phyloP scores from a whole-genome alignment of 2,329 filamentous ascomycete species.

The Sporothrix protearum region DNA sequence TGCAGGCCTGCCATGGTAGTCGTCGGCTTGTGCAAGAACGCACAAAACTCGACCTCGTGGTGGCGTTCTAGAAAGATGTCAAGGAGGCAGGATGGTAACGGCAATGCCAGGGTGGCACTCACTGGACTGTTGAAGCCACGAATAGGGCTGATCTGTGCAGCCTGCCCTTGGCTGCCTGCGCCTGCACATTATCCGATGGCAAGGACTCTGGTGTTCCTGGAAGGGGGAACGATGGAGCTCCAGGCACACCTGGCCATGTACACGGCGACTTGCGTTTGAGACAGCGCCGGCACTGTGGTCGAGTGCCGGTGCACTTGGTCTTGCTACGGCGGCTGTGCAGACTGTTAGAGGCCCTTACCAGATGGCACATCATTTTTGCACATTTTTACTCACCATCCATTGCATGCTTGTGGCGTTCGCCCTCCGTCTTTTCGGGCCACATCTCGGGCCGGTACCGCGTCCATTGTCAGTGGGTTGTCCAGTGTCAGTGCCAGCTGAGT shows the following conservation, averaged over 20 bases:
- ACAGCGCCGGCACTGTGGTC: conserved; percentile 9
- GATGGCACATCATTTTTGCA: background rate
- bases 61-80: conserved; percentile 16
- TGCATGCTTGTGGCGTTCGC: conserved; percentile 8
- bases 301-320: conserved; percentile 8
- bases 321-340: conserved; percentile 19
- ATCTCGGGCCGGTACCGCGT: background rate
- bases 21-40: conserved; percentile 9
- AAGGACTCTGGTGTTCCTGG: background rate
- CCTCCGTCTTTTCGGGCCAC: background rate
- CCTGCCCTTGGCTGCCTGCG: background rate
- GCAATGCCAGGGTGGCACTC: background rate
- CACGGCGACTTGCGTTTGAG: background rate
- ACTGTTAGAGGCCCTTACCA: background rate
- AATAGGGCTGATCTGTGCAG: background rate
- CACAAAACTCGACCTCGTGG: conserved; percentile 17
- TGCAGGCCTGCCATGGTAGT: background rate
- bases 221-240: background rate
- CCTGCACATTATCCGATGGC: background rate
- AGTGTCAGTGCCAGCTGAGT: background rate
- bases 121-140: background rate
- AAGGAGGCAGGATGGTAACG: background rate
- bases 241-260: background rate
- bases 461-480: background rate
- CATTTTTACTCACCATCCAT: background rate